A percentile compares a stretch with the other conserved stretches of the same genome.
Conservation (phyloP, 352 stramenopile genomes). For the Phytophthora pini region DNA sequence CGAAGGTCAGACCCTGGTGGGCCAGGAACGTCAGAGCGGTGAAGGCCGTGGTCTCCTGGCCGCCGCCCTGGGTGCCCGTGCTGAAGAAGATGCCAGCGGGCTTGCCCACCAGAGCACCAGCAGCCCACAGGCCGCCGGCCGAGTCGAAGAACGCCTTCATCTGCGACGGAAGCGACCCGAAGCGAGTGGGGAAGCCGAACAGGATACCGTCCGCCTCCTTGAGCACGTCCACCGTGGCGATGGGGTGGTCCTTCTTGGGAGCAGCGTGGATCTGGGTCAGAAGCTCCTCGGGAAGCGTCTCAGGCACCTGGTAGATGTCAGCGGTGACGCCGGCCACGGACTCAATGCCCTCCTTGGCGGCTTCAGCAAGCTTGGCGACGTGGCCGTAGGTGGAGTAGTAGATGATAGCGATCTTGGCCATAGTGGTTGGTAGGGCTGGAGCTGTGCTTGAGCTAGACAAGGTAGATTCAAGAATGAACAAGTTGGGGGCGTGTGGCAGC, state of each 20-base stretch:
- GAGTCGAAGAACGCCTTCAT: constrained; percentile 40
- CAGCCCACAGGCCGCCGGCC: constrained; percentile 28
- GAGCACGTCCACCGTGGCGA: constrained; percentile 28
- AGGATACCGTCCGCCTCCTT: constrained; percentile 38
- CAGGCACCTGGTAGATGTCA: constrained; percentile 28
- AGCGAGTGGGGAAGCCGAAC: constrained; percentile 40
- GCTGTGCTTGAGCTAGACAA: constrained; percentile 13
- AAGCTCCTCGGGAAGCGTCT: constrained; percentile 22
- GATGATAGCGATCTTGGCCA: constrained; percentile 38
- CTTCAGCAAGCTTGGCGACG: constrained; percentile 25
- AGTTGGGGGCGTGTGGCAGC: constrained; percentile 4
- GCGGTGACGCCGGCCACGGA: constrained; percentile 31
- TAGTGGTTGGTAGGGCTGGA: constrained; percentile 12
- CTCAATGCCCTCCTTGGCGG: constrained; percentile 29
- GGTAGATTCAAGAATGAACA: constrained; percentile 30
- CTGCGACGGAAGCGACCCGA: constrained; percentile 35
- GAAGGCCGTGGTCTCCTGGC: constrained; percentile 36
- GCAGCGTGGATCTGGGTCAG: constrained; percentile 24
- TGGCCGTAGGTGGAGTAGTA: constrained; percentile 42
- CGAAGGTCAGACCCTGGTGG: constrained; percentile 32
- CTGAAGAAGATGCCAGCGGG: constrained; percentile 39
- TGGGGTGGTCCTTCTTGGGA: constrained; percentile 36
- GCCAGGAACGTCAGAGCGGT: constrained; percentile 36
- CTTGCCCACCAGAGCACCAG: constrained; percentile 32
- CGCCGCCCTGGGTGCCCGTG: constrained; percentile 33